Base-by-base conservation (phyloP, 257 asterid species). In the Solanum paucissectum region DNA sequence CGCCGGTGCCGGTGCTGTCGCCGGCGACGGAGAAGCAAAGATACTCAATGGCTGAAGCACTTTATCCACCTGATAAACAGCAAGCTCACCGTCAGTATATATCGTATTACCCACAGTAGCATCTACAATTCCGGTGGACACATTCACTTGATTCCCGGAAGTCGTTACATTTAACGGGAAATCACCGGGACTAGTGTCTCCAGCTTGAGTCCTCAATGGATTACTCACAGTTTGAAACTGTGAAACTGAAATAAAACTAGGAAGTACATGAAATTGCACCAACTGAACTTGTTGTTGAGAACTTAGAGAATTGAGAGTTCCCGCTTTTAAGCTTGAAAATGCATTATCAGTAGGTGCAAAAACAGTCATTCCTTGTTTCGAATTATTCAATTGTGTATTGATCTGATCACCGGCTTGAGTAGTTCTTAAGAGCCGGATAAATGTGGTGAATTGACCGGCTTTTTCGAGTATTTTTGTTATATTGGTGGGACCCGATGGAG, bases 171-270 rank as follows among this genome's bases (percentile, higher is more conserved):
- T 96, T 58, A 96, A 75, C 1, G 95, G 97, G 88, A 95, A 96
- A 12, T 91, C 88, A 0, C 96, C 93, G 32, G 77, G 40, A 8
- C 89, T 87, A 79, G 86, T 91, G 88, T 94, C 94, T 0, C 99
- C 98, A 86, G 98, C 99, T 87, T 96, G 98, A 1, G 98, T 96
- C 89, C 96, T 87, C 37, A 95, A 87, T 0, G 99, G 99, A 42
- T 95, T 96, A 89, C 97, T 96, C 4, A 95, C 94, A 7, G 98
- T 96, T 86, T 96, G 98, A 91, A 96, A 96, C 79, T 94, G 96
- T 2, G 98, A 66, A 88, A 86, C 83, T 71, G 99, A 87, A 58
- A 94, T 90, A 44, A 91, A 93, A 27, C 86, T 83, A 0, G 99
- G 96, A 11, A 96, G 42, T n/a, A 95, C 87, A 86, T 96, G 99